Evolutionary conservation across 2,329 filamentous ascomycete species (phyloP).

Genomic region (Apiospora arundinis): DNA sequence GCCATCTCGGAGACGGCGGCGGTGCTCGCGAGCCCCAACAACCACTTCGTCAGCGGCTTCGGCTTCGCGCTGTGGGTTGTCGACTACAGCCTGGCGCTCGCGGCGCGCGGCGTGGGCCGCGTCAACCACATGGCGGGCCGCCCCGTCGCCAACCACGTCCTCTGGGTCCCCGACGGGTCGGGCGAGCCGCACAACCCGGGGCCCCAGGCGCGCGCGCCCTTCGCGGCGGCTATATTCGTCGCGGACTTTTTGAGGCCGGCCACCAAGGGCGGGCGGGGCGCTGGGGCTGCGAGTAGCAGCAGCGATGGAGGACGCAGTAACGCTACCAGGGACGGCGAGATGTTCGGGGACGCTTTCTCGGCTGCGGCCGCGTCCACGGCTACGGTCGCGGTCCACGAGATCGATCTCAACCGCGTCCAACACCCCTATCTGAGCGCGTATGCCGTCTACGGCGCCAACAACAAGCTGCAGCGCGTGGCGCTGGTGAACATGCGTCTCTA

Average conservation of each 20-base stretch:
- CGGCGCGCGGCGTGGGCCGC: slow-evolving; percentile 29
- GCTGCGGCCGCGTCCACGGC: too few species aligned
- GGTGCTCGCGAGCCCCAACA: slow-evolving; percentile 2
- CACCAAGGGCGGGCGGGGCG: slow-evolving; percentile 16
- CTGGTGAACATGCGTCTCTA: slow-evolving; percentile 24
- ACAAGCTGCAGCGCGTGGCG: slow-evolving; percentile 20
- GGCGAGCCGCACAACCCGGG: slow-evolving; percentile 21
- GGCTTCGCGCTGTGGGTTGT: slow-evolving; percentile 44
- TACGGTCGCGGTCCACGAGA: neutral
- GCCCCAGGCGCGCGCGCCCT: slow-evolving; percentile 30
- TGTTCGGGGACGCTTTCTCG: too few species aligned
- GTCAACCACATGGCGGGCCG: slow-evolving; percentile 29
- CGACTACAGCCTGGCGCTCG: slow-evolving; percentile 39
- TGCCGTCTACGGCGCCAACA: slow-evolving; percentile 21
- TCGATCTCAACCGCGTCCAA: neutral
- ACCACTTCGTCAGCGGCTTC: slow-evolving; percentile 38
- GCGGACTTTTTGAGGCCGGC: slow-evolving; percentile 30
- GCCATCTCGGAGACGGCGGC: slow-evolving; percentile 21
- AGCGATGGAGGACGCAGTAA: too few species aligned
- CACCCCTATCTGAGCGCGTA: slow-evolving; percentile 24
- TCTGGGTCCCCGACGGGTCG: slow-evolving; percentile 28
- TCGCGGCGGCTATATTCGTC: slow-evolving; percentile 29
- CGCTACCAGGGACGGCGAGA: too few species aligned
- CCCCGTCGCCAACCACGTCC: slow-evolving; percentile 27
- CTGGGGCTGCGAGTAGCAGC: neutral